Evolutionary conservation across 1,139 yeast genomes (phyloP).

Genomic region (Maudiozyma humilis): DNA sequence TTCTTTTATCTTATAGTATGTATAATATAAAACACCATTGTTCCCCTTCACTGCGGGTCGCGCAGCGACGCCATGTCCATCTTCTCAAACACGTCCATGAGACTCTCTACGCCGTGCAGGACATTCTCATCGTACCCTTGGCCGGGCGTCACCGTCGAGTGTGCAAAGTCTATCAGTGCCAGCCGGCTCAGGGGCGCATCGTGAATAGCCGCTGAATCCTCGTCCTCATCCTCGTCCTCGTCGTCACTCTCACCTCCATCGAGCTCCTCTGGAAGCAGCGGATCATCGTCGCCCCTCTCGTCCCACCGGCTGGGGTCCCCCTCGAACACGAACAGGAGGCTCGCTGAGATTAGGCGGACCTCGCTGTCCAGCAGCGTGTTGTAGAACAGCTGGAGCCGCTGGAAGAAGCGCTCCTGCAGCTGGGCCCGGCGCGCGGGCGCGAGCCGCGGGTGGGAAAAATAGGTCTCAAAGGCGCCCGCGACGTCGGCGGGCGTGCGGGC

Average conservation of each 20-base stretch:
- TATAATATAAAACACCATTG: too few species aligned
- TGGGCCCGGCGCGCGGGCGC: constrained; percentile 29
- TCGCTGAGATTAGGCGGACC: constrained; percentile 63
- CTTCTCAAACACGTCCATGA: constrained; percentile 37
- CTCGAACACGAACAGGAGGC: constrained; percentile 69
- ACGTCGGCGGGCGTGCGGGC: constrained; percentile 40
- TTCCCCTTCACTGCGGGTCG: too few species aligned
- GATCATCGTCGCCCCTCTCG: constrained; percentile 33
- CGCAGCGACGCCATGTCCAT: not conserved
- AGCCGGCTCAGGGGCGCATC: constrained; percentile 41
- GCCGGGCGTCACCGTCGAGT: constrained; percentile 56
- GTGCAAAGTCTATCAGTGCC: constrained; percentile 83
- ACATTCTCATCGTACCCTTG: constrained; percentile 66
- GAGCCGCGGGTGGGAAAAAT: constrained; percentile 38
- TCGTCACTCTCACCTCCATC: constrained; percentile 28
- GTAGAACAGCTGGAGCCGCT: constrained; percentile 55
- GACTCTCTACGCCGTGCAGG: constrained; percentile 56
- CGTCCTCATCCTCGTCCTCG: constrained; percentile 11
- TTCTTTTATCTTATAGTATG: too few species aligned
- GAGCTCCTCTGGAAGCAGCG: constrained; percentile 35
- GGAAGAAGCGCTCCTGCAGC: constrained; percentile 39
- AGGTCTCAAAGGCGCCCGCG: constrained; percentile 43
- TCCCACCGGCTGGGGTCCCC: constrained; percentile 50
- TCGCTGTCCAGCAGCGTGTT: constrained; percentile 57
- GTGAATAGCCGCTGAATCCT: constrained; percentile 16